Conservation (phyloP, 257 asterid genomes). For the Dorcoceras hygrometricum region DNA sequence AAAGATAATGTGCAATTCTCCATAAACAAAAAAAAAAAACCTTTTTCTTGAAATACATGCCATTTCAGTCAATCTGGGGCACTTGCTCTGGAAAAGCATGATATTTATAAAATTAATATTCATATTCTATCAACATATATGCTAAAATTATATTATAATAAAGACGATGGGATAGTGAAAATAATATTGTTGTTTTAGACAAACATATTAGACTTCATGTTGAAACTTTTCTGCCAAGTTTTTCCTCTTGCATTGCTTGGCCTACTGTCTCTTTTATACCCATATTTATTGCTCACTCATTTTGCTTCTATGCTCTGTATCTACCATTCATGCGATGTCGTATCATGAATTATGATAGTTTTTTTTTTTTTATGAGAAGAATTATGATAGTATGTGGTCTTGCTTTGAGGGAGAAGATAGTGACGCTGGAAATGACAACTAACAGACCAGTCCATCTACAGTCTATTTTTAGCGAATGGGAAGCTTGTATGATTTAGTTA, state of each 20-base stretch:
- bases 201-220: background rate
- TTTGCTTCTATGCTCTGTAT: background rate
- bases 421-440: background rate
- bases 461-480: background rate
- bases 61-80: background rate
- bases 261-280: constrained; percentile 31
- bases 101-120: no score
- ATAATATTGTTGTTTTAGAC: background rate
- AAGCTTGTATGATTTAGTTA: no score
- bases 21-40: background rate
- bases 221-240: background rate
- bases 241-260: constrained; percentile 13
- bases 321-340: constrained; percentile 20
- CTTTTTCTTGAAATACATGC: background rate
- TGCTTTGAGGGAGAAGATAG: background rate
- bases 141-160: no score
- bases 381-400: background rate
- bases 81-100: background rate
- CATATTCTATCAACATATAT: no score
- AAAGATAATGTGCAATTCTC: background rate
- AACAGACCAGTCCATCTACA: background rate
- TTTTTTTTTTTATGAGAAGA: no score
- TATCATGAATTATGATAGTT: no score
- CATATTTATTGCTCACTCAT: constrained; percentile 12
- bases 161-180: no score